A percentile compares a stretch with the other conserved stretches of the same genome.
These are phyloP conservation scores for Uncinocarpus reesii DNA, from an alignment of 2,329 filamentous ascomycete genomes.

Conservation along the genomic window DNA sequence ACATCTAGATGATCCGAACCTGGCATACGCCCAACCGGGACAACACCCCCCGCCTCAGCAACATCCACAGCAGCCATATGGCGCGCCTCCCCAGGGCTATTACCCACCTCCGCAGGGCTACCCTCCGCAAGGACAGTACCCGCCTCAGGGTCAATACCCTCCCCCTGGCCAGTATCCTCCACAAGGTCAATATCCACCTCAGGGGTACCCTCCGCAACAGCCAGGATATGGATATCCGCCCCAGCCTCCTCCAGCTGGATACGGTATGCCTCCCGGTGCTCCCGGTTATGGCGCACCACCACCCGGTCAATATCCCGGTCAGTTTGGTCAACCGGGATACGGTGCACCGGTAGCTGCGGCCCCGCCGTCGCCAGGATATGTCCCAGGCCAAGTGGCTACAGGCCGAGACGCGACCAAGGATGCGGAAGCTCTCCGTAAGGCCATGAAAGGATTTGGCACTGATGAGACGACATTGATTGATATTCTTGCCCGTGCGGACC, in stretches of 20 bases:
- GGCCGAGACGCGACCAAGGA: slow-evolving; percentile 52
- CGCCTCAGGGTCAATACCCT: slow-evolving; percentile 14
- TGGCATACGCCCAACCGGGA: slow-evolving; percentile 4
- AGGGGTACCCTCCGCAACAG: slow-evolving; percentile 9
- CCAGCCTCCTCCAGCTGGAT: slow-evolving; percentile 7
- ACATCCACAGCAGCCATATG: not conserved
- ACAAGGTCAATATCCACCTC: slow-evolving; percentile 14
- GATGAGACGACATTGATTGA: slow-evolving; percentile 63
- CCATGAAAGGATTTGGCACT: slow-evolving; percentile 82
- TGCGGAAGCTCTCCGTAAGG: slow-evolving; percentile 57
- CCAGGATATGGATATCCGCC: slow-evolving; percentile 10
- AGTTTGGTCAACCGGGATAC: slow-evolving; percentile 7
- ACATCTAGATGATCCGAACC: not conserved
- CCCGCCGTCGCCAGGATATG: slow-evolving; percentile 60
- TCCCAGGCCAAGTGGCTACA: slow-evolving; percentile 51
- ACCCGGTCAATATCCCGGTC: slow-evolving; percentile 9
- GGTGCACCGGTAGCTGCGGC: slow-evolving; percentile 32
- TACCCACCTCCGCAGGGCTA: slow-evolving; percentile 3
- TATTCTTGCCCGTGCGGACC: slow-evolving; percentile 57
- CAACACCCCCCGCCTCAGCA: slow-evolving; percentile 6
- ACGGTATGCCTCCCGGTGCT: not conserved
- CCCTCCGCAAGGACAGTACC: slow-evolving; percentile 15
- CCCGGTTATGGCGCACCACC: slow-evolving; percentile 8
- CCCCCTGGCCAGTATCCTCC: slow-evolving; percentile 15
- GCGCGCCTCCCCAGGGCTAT: slow-evolving; percentile 14